Percentiles rank a stretch among this genome's conserved stretches.
phyloP scores from a whole-genome alignment of 345 rosid genomes.

The Eucalyptus regnans region DNA sequence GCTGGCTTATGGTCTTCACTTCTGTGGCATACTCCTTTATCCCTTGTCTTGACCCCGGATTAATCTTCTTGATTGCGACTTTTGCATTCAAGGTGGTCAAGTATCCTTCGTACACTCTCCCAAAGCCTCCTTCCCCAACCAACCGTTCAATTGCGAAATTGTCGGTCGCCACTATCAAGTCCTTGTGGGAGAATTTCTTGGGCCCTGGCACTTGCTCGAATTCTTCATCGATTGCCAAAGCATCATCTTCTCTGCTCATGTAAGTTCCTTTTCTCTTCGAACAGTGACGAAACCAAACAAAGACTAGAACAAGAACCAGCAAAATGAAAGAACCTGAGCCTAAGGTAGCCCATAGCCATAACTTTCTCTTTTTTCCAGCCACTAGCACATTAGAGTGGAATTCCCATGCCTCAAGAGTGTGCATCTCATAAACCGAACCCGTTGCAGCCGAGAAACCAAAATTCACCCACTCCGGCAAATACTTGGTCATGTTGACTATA shows the following conservation, averaged over 20 bases:
- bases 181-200: background rate
- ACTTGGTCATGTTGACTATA: background rate
- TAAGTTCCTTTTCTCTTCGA: background rate
- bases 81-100: background rate
- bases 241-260: background rate
- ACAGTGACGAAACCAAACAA: background rate
- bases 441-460: slow-evolving; percentile 12
- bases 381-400: background rate
- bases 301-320: background rate
- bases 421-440: background rate
- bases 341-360: background rate
- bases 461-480: slow-evolving; percentile 7
- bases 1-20: background rate
- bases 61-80: background rate
- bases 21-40: background rate
- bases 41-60: background rate
- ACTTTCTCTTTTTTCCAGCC: background rate
- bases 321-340: background rate
- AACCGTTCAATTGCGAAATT: background rate
- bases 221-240: background rate
- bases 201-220: background rate
- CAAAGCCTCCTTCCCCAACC: background rate
- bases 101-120: background rate
- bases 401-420: background rate
- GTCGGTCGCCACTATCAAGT: background rate